phyloP scores from a whole-genome alignment of 805 yeast genomes.

The Ogataea trehaloabstinens region DNA sequence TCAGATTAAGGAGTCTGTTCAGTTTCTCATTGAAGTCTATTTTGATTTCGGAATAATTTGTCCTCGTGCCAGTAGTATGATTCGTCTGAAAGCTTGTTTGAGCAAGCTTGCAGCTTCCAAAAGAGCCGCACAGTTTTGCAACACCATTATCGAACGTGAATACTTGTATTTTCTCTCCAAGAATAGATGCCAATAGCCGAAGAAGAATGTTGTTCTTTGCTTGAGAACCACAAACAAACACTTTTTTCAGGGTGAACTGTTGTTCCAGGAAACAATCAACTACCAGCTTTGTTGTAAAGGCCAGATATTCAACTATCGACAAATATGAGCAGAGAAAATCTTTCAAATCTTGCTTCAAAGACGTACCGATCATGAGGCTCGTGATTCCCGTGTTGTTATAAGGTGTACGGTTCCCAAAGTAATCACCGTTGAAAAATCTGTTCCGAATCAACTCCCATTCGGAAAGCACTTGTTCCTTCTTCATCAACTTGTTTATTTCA shows the following conservation, averaged over 20 bases:
- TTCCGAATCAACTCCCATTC: constrained; percentile 20
- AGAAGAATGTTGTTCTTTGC: constrained; percentile 45
- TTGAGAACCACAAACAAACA: constrained; percentile 55
- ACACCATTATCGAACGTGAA: constrained; percentile 5
- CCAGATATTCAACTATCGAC: constrained; percentile 47
- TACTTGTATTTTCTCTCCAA: constrained; percentile 11
- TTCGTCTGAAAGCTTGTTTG: not conserved
- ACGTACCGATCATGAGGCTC: constrained; percentile 50
- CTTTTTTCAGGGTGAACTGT: constrained; percentile 24
- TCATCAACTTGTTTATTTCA: constrained; percentile 22
- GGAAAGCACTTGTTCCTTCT: constrained; percentile 12
- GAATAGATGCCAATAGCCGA: constrained; percentile 28
- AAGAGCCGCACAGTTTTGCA: constrained; percentile 15
- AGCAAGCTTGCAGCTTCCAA: constrained; percentile 15
- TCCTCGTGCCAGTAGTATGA: not conserved
- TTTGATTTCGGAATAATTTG: not conserved
- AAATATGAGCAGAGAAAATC: constrained; percentile 43
- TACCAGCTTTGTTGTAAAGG: constrained; percentile 47
- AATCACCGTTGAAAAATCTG: constrained; percentile 52
- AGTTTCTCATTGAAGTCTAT: not conserved
- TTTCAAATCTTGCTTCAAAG: constrained; percentile 31
- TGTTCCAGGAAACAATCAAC: constrained; percentile 29
- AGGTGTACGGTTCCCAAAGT: constrained; percentile 59
- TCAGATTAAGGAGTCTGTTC: constrained; percentile 11
- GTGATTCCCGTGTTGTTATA: constrained; percentile 47